Evolutionary conservation across 352 stramenopile genomes (phyloP), one percentile per base, ranked within the genome.

Genomic region (Pythium scleroteichum): DNA sequence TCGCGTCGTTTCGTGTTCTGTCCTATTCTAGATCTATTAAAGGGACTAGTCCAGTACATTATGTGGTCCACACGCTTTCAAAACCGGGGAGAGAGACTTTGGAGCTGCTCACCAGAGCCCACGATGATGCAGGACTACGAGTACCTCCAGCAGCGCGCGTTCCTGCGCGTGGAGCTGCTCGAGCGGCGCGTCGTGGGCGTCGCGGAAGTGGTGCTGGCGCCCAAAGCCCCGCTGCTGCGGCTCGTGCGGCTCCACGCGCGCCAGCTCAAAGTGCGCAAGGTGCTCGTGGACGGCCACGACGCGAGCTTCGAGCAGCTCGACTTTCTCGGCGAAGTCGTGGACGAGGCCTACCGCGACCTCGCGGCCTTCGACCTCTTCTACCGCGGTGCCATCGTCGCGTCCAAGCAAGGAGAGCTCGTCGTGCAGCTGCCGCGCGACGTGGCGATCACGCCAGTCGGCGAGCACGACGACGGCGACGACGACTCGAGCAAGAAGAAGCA

Each of bases 351-450:
- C 66, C 72, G 82, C 13, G 85, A 94, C 63, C 53, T 90, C 33
- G 78, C 76, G n/a, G 79, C 85, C 0, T 94, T 93, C 45, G 85
- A 94, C 59, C 64, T 94, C 4, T 94, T 93, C 61, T 94, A 94
- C 60, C 81, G 85, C 26, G 85, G 85, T 8, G 79, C 85, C 12
- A 92, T 94, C 59, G 83, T 94, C 14, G 85, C 85, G 4, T 92
- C 83, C 0, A 92, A 90, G 20, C 83, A 94, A 44, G 85, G 85
- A n/a, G 84, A 92, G 35, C 67, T 94, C 9, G 78, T 93, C 38
- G 67, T 94, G 19, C 72, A 94, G 53, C 72, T 94, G 45, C 85
- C 85, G 22, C 70, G 70, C 20, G 75, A 82, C 3, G 59, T 92
- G 12, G 44, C 73, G 20, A 87, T 91, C 52, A 64, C 77, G 42